These are phyloP conservation scores for Penicillium diatomitis DNA, from an alignment of 495 filamentous ascomycete genomes.

Conservation along the genomic window DNA sequence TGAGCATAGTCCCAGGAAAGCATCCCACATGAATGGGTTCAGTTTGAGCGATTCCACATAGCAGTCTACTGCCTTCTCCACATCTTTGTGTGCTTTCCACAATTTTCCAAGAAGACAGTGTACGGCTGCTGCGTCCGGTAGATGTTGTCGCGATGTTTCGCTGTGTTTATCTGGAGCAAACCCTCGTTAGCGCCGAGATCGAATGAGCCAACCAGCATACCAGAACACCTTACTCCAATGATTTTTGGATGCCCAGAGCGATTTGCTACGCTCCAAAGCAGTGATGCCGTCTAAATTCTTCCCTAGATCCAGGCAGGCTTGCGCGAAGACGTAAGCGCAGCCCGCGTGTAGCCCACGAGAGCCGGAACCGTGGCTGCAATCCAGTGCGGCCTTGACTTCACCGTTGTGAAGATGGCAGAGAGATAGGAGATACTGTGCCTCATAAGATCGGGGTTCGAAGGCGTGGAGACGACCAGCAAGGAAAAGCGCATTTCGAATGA, in stretches of 20 bases:
- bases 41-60: slow-evolving; percentile 81
- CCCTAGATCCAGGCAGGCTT: slow-evolving; percentile 72
- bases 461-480: slow-evolving; percentile 78
- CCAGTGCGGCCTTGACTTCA: slow-evolving; percentile 65
- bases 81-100: slow-evolving; percentile 70
- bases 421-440: slow-evolving; percentile 73
- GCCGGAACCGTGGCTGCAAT: slow-evolving; percentile 55
- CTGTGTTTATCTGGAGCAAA: slow-evolving; percentile 53
- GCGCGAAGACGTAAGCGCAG: slow-evolving; percentile 85
- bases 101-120: slow-evolving; percentile 79
- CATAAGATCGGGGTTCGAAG: slow-evolving; percentile 66
- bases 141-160: slow-evolving; percentile 52
- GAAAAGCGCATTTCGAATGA: slow-evolving; percentile 82
- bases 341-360: slow-evolving; percentile 66
- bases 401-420: slow-evolving; percentile 77
- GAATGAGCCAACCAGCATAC: neutral
- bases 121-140: slow-evolving; percentile 77
- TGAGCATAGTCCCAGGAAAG: slow-evolving; percentile 72
- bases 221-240: slow-evolving; percentile 52
- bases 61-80: slow-evolving; percentile 67
- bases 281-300: slow-evolving; percentile 68
- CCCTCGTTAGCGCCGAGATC: slow-evolving; percentile 2
- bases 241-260: slow-evolving; percentile 60
- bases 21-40: slow-evolving; percentile 98
- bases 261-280: slow-evolving; percentile 67